Evolutionary conservation across 805 yeast species (phyloP).

Genomic region (Schwanniomyces polymorphus): DNA sequence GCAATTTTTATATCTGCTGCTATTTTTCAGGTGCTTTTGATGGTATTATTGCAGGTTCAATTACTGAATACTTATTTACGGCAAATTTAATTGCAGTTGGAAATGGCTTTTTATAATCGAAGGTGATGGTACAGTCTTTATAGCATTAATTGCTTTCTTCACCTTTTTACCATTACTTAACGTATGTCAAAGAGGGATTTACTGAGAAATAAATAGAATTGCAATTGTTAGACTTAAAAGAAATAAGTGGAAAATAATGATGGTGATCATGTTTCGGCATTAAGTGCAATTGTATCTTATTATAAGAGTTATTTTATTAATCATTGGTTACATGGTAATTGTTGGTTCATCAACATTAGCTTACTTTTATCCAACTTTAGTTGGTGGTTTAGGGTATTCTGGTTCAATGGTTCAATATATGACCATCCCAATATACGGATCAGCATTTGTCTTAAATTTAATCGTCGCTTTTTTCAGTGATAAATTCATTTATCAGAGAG

Average conservation of each 20-base stretch:
- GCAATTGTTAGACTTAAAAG: constrained; percentile 31
- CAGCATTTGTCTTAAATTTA: constrained; percentile 26
- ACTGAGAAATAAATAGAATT: constrained; percentile 30
- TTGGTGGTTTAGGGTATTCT: constrained; percentile 30
- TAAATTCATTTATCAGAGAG: constrained; percentile 6
- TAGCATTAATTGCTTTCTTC: neutral
- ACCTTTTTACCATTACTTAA: constrained; percentile 7
- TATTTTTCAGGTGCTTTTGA: constrained; percentile 58
- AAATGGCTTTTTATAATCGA: constrained; percentile 34
- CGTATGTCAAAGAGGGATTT: constrained; percentile 11
- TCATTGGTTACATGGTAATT: constrained; percentile 45
- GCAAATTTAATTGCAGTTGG: constrained; percentile 52
- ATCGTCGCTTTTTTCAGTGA: constrained; percentile 25
- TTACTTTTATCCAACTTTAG: constrained; percentile 40
- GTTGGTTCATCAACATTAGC: constrained; percentile 40
- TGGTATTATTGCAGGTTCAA: constrained; percentile 35
- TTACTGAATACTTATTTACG: constrained; percentile 35
- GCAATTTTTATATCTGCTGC: constrained; percentile 49
- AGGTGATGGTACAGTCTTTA: constrained; percentile 10
- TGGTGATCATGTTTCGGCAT: constrained; percentile 29
- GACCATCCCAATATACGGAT: constrained; percentile 38
- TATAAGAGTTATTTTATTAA: constrained; percentile 30
- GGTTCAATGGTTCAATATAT: constrained; percentile 33
- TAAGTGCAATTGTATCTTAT: constrained; percentile 25
- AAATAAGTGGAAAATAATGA: constrained; percentile 12